Conservation (phyloP, 768 basidiomycete genomes). For the Tulasnella sp. region DNA sequence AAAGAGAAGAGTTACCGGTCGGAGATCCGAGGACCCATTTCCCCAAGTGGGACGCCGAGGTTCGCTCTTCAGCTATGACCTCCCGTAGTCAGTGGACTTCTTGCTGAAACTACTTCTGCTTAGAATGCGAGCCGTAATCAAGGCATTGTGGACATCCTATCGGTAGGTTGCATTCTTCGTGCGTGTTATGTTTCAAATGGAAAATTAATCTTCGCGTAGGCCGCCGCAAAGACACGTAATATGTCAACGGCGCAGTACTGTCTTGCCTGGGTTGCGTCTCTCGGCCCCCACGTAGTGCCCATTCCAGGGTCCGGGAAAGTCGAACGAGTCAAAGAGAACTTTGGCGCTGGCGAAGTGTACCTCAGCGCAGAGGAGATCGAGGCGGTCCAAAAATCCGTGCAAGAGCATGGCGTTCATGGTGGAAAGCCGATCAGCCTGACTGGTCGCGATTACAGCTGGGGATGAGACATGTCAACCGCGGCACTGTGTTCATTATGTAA, state of each 20-base stretch:
- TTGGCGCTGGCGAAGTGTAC: conserved; percentile 32
- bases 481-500: not conserved
- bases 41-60: conserved; percentile 37
- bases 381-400: conserved; percentile 31
- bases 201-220: conserved; percentile 19
- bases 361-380: conserved; percentile 32
- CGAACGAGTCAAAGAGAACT: conserved; percentile 36
- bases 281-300: conserved; percentile 23
- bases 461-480: not conserved
- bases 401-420: conserved; percentile 30
- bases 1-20: conserved; percentile 31
- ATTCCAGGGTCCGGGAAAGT: conserved; percentile 28
- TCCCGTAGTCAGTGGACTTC: too few relatives aligned
- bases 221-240: conserved; percentile 32
- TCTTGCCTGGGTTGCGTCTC: conserved; percentile 29
- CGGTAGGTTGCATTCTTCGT: not conserved
- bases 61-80: conserved; percentile 12
- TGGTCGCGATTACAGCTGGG: conserved; percentile 9
- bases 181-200: too few relatives aligned
- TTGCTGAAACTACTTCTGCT: too few relatives aligned
- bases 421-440: conserved; percentile 17
- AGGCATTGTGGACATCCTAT: conserved; percentile 27
- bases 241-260: conserved; percentile 32
- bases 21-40: conserved; percentile 31
- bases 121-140: too few relatives aligned